phyloP scores from a whole-genome alignment of 805 yeast genomes.

The Saccharomycopsis fibuligera region DNA sequence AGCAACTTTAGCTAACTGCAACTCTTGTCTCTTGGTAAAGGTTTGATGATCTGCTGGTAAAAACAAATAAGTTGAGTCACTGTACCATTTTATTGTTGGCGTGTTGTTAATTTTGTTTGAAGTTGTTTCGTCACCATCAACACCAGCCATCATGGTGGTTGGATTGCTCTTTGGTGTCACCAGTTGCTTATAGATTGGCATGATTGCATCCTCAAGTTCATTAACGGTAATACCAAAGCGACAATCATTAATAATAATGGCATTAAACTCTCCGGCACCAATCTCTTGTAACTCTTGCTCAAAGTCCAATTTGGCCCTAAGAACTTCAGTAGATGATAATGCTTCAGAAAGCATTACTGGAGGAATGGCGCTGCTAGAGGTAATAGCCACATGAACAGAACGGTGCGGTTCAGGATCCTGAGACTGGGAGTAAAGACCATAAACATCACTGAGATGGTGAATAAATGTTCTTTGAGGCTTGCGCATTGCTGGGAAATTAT shows the following conservation, averaged over 20 bases:
- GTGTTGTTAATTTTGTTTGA: no score
- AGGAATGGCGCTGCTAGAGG: slow-evolving; percentile 34
- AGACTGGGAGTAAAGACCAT: slow-evolving; percentile 56
- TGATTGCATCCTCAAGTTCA: slow-evolving; percentile 34
- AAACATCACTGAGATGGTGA: slow-evolving; percentile 59
- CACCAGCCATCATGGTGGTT: slow-evolving; percentile 27
- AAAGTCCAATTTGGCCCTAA: slow-evolving; percentile 21
- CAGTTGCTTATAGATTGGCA: slow-evolving; percentile 24
- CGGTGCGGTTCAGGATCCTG: slow-evolving; percentile 80
- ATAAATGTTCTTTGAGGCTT: slow-evolving; percentile 62
- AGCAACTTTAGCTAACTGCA: background rate
- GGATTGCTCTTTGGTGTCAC: slow-evolving; percentile 22
- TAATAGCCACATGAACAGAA: slow-evolving; percentile 53
- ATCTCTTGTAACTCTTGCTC: slow-evolving; percentile 21
- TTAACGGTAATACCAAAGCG: slow-evolving; percentile 47
- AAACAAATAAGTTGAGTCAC: slow-evolving; percentile 36
- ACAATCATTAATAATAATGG: slow-evolving; percentile 47
- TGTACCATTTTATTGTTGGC: slow-evolving; percentile 36
- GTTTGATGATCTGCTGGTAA: slow-evolving; percentile 32
- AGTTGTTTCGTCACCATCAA: slow-evolving; percentile 10
- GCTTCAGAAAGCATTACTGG: slow-evolving; percentile 32
- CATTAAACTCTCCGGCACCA: slow-evolving; percentile 37
- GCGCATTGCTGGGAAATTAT: slow-evolving; percentile 71
- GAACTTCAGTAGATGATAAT: slow-evolving; percentile 23
- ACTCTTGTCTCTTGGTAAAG: slow-evolving; percentile 28